phyloP scores from a whole-genome alignment of 1,284 basidiomycete genomes.

The Ganoderma sinense region DNA sequence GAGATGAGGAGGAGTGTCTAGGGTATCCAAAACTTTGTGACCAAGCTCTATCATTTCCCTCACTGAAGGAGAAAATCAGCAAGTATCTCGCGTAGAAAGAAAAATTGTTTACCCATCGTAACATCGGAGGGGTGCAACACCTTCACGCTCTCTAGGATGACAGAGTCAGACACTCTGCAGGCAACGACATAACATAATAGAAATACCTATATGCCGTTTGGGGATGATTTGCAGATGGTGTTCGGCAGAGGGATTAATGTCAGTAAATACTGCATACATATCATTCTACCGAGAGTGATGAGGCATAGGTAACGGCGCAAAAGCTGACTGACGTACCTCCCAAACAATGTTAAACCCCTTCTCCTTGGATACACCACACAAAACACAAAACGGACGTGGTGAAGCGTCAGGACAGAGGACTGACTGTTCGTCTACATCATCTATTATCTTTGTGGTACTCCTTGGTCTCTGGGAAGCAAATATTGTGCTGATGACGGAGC shows the following conservation, averaged over 20 bases:
- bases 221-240: slow-evolving; percentile 75
- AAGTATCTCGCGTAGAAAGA: background rate
- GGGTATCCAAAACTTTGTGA: slow-evolving; percentile 55
- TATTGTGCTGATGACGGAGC: slow-evolving; percentile 9
- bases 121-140: slow-evolving; percentile 47
- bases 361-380: slow-evolving; percentile 61
- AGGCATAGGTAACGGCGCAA: background rate
- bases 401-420: slow-evolving; percentile 15
- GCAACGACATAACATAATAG: background rate
- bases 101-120: slow-evolving; percentile 48
- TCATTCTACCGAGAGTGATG: slow-evolving; percentile 53
- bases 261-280: slow-evolving; percentile 66
- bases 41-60: slow-evolving; percentile 69
- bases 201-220: slow-evolving; percentile 63
- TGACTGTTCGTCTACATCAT: slow-evolving; percentile 24
- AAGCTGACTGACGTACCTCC: slow-evolving; percentile 51
- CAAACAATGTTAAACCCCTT: slow-evolving; percentile 69
- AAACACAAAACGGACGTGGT: slow-evolving; percentile 46
- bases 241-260: slow-evolving; percentile 65
- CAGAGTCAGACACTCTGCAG: background rate
- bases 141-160: slow-evolving; percentile 30
- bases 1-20: slow-evolving; percentile 46
- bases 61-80: slow-evolving; percentile 49
- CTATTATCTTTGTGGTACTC: background rate
- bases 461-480: slow-evolving; percentile 1